Evolutionary conservation across 805 yeast genomes (phyloP), one percentile per base, ranked within the genome.

Genomic region (Wickerhamomyces chambardii): DNA sequence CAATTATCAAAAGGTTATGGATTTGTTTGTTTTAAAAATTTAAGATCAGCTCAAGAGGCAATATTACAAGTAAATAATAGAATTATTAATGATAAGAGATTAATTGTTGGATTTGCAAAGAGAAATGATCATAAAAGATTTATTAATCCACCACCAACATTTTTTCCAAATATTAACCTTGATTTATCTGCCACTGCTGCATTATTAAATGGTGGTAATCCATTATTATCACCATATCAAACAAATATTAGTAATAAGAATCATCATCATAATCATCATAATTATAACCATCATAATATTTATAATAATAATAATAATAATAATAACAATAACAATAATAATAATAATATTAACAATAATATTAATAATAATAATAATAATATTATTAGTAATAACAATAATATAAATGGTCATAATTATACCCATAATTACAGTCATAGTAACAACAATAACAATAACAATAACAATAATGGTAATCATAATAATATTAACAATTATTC

Each of bases 31-130:
- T 82, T 66, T 49, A 53, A 63, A 19, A 56, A 60, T 37, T 68
- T 70, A 33, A 57, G 53, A 15, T 64, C 71, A 59, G 85, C 90
- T 2, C 63, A 73, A 34, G 59, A 56, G 18, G 87, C 90, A 9
- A 75, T 81, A 28, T 24, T 24, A 24, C 27, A 24, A 24, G 27
- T 24, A 6, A 24, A 24, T 24, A 24, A 24, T 24, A 24, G 27
- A 24, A 11, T 24, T 14, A 14, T 24, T 24, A n/a, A 6, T 11
- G 12, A 24, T 3, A 24, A 24, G 6, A 24, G 27, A 24, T 24
- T 24, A 24, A 24, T 24, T 24, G 27, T 24, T 24, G 27, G 27
- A 12, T 24, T 24, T 24, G 27, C 27, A 24, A 24, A 24, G 27
- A 24, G 27, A 24, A 24, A 24, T 24, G 27, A 24, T 24, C 27